Evolutionary conservation across 441 rosid species (phyloP), one percentile per base, ranked within the genome.

Genomic region (Pelargonium cotyledonis): DNA sequence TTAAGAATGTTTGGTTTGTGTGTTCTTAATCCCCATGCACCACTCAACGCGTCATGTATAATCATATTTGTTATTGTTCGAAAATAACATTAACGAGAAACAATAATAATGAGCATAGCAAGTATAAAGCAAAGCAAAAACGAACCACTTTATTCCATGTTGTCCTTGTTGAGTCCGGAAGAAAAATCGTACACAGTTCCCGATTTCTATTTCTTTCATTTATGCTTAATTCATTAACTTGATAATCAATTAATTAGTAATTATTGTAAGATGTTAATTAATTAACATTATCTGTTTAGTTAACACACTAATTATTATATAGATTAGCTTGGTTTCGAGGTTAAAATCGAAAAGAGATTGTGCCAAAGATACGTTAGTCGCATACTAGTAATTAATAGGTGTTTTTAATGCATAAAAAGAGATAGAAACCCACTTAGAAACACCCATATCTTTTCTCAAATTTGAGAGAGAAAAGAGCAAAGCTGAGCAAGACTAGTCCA

Each of bases 401-500:
- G 63, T 14, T 40, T 49, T 8, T n/a, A 9, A 64, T 0, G 10
- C 1, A 57, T 2, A 44, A 77, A 78, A 81, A 80, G 84, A 80
- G 83, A 81, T 73, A 70, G 80, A 77, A 90, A 81, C 86, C 89
- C 89, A 86, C 88, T 78, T 62, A 74, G 76, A 72, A 75, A 78
- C 76, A 53, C 76, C 75, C 73, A 80, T 72, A 67, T 75, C 76
- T 82, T 80, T 58, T 73, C 72, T 71, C 79, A 81, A 80, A 81
- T 74, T 76, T 76, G 77, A 67, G 76, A 74, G 74, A 76, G 76
- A 66, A 80, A 73, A 80, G 72, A 58, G 83, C 83, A 87, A 85
- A 88, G 90, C 89, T 85, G 87, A 83, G 85, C 26, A 23, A 23
- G 26, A 23, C 26, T 23, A 23, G 26, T 23, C 80, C 96, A 89